Percentiles rank a stretch among this genome's conserved stretches.
These are phyloP conservation scores for Acanthamoeba polyphaga DNA, from an alignment of 208 protist species.

Conservation along the genomic window DNA sequence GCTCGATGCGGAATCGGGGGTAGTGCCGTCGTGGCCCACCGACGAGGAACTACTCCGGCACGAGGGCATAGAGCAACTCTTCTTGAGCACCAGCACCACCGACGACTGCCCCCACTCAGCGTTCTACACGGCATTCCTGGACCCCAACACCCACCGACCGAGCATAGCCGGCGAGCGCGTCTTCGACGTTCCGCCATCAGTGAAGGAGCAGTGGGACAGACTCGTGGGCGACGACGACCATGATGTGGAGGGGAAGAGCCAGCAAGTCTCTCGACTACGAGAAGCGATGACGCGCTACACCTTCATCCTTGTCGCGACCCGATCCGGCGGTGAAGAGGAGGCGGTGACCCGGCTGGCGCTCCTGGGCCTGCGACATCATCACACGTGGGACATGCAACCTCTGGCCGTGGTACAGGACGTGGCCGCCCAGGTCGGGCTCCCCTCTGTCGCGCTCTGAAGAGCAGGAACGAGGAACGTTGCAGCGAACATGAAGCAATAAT, in stretches of 20 bases:
- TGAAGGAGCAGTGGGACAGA: not conserved
- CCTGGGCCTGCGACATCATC: not conserved
- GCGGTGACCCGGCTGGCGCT: not conserved
- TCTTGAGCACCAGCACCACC: not conserved
- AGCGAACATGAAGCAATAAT: no score
- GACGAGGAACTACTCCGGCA: conserved; percentile 19
- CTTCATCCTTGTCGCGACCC: not conserved
- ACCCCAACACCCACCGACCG: not conserved
- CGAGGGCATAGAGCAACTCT: not conserved
- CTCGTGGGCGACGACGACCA: not conserved
- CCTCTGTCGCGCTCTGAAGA: not conserved
- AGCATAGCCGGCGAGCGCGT: not conserved
- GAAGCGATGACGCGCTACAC: not conserved
- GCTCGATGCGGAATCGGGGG: not conserved
- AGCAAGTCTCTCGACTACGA: not conserved
- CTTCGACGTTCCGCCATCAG: conserved; percentile 17
- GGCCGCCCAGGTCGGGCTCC: not conserved
- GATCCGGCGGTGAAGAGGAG: not conserved
- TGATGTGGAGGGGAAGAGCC: not conserved
- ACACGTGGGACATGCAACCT: not conserved
- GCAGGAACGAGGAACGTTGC: no score
- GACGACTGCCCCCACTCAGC: not conserved
- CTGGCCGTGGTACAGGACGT: not conserved
- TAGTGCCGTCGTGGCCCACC: not conserved
- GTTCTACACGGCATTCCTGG: conserved; percentile 38